These are phyloP conservation scores for Mucor plumbeus DNA, from an alignment of 371 early-diverging fungal genomes.

Conservation along the genomic window DNA sequence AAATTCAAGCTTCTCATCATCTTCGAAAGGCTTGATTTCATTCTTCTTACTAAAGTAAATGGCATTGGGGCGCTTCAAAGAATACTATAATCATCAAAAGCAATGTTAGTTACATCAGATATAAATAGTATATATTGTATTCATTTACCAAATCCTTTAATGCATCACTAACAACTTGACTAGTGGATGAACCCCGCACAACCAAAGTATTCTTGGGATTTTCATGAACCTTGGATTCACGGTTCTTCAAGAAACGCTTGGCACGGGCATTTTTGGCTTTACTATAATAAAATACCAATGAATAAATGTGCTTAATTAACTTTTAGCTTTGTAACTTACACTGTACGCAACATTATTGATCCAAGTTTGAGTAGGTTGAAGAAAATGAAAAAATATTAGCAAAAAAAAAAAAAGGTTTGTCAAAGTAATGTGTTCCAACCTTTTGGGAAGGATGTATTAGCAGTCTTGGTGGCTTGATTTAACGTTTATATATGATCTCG, in stretches of 20 bases:
- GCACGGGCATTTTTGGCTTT: conserved; percentile 86
- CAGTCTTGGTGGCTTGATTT: conserved; percentile 12
- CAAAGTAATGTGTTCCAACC: not conserved
- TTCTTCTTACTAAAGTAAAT: conserved; percentile 92
- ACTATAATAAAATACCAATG: conserved; percentile 31
- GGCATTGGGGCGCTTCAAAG: conserved; percentile 90
- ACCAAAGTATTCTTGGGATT: conserved; percentile 91
- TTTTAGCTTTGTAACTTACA: conserved; percentile 31
- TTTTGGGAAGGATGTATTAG: conserved; percentile 1
- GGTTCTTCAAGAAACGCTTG: conserved; percentile 84
- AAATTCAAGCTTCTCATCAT: conserved; percentile 89
- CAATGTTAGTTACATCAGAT: not conserved
- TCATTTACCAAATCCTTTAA: conserved; percentile 84
- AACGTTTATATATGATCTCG: not conserved
- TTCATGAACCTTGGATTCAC: conserved; percentile 91
- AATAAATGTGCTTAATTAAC: not conserved
- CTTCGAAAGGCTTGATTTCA: conserved; percentile 96
- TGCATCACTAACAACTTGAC: conserved; percentile 81
- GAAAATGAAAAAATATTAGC: not conserved
- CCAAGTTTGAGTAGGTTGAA: not conserved
- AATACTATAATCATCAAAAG: conserved; percentile 58
- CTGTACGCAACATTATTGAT: conserved; percentile 52
- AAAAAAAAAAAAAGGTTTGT: not conserved
- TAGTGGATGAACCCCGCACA: conserved; percentile 88
- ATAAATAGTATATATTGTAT: not conserved